Evolutionary conservation across 495 filamentous ascomycete genomes (phyloP), one percentile per base, ranked within the genome.

Genomic region (Penicillium waksmanii): DNA sequence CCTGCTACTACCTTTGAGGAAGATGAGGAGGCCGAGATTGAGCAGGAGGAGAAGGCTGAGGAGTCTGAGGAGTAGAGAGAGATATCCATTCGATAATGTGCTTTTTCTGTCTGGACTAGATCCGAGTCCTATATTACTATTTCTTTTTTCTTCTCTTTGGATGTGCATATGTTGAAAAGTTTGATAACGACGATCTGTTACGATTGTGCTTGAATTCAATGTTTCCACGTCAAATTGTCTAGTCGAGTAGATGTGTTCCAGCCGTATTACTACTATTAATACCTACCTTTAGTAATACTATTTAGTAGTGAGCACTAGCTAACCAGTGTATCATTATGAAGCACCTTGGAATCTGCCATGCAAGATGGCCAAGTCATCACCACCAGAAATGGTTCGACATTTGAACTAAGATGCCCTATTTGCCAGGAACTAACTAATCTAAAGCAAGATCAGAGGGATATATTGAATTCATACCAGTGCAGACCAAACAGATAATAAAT

Each of bases 1-100:
- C 95, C 96, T 0, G 74, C 84, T 34, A 85, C 87, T 66, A 92
- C 92, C 53, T 95, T 97, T 72, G 95, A 98, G 65, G 90, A 93
- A 71, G 88, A 87, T 49, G 85, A 85, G 43, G 76, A 82, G 54
- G 63, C 64, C 25, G 72, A 68, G 44, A 74, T 55, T 31, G 85
- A 80, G 51, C 85, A 82, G 60, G 72, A 78, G 55, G 83, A 80
- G 46, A 74, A 60, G 33, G 67, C 71, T 38, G 71, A 71, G n/a
- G 67, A 73, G 58, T 59, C 55, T 53, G 71, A 77, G 38, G 72
- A 78, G 66, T 75, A 77, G 64, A 40, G 27, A 9, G 42, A 44
- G 42, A 68, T 61, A 50, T 65, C 53, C 51, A 51, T 56, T 31
- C 54, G 58, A 50, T 64, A 44, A 62, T 67, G 53, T 56, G 65